A percentile compares a stretch with the other conserved stretches of the same genome.
phyloP scores from a whole-genome alignment of 202 grass and related monocot species.

The Setaria viridis region DNA sequence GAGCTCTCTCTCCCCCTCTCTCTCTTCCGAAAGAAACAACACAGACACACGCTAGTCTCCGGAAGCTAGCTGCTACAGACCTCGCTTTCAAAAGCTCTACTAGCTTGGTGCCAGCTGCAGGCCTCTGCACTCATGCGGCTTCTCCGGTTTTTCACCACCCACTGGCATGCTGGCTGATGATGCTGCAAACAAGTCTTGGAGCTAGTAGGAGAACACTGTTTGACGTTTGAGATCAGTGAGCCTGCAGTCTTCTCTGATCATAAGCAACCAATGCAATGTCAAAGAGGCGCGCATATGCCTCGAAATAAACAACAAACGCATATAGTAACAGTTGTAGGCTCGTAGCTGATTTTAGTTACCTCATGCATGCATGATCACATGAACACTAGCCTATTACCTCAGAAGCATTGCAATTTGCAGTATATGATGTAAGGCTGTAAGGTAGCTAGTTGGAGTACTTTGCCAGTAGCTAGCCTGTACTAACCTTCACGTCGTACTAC shows the following conservation, averaged over 20 bases:
- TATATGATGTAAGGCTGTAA: constrained; percentile 26
- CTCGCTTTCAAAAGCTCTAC: constrained; percentile 24
- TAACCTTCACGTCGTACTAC: too few relatives aligned
- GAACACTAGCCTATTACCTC: not conserved
- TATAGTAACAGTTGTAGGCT: not conserved
- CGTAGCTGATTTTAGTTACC: not conserved
- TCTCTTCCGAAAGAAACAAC: constrained; percentile 31
- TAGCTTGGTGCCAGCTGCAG: not conserved
- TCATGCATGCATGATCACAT: constrained; percentile 9
- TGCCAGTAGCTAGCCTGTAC: too few relatives aligned
- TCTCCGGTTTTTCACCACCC: constrained; percentile 45
- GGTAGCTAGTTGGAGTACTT: too few relatives aligned
- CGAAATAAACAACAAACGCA: not conserved
- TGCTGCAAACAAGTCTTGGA: not conserved
- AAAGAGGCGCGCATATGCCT: not conserved
- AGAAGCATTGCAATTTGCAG: not conserved
- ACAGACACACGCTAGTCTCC: not conserved
- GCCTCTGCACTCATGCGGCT: constrained; percentile 20
- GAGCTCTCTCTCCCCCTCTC: not conserved
- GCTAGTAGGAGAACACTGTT: constrained; percentile 27
- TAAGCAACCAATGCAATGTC: constrained; percentile 8
- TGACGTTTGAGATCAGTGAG: not conserved
- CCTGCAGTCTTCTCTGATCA: constrained; percentile 34
- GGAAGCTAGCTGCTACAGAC: not conserved
- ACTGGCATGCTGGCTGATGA: not conserved